Evolutionary conservation across 495 filamentous ascomycete genomes (phyloP).

Genomic region (Annulohypoxylon maeteangense): DNA sequence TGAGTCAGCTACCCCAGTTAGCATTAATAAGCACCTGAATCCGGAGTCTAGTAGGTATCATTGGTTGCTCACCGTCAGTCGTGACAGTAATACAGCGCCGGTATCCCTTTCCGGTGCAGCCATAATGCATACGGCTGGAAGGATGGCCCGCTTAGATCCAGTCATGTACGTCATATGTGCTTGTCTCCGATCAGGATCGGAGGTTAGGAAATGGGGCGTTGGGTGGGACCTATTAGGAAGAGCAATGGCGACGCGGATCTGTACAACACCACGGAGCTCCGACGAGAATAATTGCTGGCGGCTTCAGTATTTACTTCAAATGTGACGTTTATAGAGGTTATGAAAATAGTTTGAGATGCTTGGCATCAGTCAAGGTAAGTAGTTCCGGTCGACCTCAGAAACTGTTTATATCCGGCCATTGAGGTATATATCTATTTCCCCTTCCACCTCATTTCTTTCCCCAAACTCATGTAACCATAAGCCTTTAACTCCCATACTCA

Average conservation of each 20-base stretch:
- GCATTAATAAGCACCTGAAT: not conserved
- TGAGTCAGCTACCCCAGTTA: not conserved
- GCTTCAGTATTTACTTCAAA: not conserved
- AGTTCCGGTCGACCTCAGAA: no score
- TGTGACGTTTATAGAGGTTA: not conserved
- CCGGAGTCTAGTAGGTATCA: not conserved
- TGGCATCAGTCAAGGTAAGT: not conserved
- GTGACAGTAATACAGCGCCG: not conserved
- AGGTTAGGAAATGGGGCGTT: not conserved
- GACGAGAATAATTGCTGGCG: not conserved
- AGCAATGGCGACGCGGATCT: not conserved
- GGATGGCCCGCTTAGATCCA: not conserved
- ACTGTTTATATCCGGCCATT: no score
- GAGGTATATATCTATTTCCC: not conserved
- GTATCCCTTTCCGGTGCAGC: not conserved
- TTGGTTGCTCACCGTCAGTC: not conserved
- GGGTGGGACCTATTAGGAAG: not conserved
- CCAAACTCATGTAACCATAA: not conserved
- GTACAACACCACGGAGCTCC: not conserved
- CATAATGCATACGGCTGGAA: not conserved
- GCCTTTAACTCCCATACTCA: not conserved
- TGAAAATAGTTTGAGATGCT: not conserved
- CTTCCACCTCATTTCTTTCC: not conserved
- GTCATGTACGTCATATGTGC: not conserved
- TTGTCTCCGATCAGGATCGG: conserved; percentile 16